phyloP scores from a whole-genome alignment of 768 basidiomycete genomes.

The Strobilomyces dryophilus region DNA sequence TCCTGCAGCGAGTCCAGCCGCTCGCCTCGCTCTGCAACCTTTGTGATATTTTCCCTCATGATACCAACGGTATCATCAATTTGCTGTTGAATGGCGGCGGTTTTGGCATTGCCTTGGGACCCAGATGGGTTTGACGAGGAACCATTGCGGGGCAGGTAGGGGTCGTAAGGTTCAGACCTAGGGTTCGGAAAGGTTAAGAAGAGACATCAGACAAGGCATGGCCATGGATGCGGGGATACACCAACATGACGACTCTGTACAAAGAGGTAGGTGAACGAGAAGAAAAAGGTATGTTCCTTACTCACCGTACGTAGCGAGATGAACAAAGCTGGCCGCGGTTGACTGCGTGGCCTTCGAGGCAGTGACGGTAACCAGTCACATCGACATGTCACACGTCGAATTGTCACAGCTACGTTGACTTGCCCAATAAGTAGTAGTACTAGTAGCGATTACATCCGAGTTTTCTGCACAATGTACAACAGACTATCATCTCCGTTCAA shows the following conservation, averaged over 20 bases:
- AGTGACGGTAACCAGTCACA: conserved; percentile 14
- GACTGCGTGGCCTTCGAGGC: conserved; percentile 21
- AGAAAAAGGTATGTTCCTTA: conserved; percentile 3
- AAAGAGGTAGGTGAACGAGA: background rate
- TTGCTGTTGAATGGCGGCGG: conserved; percentile 93
- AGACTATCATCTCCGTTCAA: no score
- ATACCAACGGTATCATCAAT: conserved; percentile 96
- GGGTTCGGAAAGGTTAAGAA: conserved; percentile 6
- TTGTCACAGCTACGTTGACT: no score
- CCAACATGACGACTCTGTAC: conserved; percentile 24
- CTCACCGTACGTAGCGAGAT: conserved; percentile 22
- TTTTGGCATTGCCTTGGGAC: conserved; percentile 65
- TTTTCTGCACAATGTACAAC: no score
- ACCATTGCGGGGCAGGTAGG: conserved; percentile 89
- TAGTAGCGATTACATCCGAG: no score
- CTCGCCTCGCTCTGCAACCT: conserved; percentile 94
- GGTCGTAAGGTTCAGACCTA: conserved; percentile 99
- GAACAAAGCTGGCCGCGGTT: conserved; percentile 5
- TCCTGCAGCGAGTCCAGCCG: conserved; percentile 91
- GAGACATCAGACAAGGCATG: conserved; percentile 2
- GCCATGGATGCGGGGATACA: conserved; percentile 8
- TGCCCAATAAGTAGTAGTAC: no score
- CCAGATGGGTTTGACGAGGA: conserved; percentile 52
- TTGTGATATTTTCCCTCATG: conserved; percentile 97
- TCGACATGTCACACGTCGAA: conserved; percentile 11